Evolutionary conservation across 768 basidiomycete genomes (phyloP).

Genomic region (Podaxis mareebaensis): DNA sequence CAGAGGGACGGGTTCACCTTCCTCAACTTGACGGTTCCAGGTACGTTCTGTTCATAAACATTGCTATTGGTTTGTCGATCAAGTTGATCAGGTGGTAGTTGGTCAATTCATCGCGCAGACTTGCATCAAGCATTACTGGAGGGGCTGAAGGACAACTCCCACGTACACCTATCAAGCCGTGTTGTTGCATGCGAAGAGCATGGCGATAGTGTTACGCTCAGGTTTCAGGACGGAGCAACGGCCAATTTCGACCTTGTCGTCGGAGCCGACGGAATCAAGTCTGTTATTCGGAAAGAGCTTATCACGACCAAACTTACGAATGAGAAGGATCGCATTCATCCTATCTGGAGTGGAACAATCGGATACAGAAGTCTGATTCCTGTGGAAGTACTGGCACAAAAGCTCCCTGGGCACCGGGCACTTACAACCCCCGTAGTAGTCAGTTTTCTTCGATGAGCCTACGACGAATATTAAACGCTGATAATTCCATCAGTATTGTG

Average conservation of each 20-base stretch:
- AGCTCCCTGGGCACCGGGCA: conserved; percentile 24
- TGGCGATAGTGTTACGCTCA: conserved; percentile 23
- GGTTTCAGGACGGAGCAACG: conserved; percentile 47
- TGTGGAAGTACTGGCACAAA: conserved; percentile 27
- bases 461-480: neutral
- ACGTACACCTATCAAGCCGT: conserved; percentile 41
- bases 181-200: conserved; percentile 39
- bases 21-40: conserved; percentile 28
- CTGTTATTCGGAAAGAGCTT: conserved; percentile 29
- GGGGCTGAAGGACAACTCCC: conserved; percentile 34
- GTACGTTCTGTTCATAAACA: conserved; percentile 15
- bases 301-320: conserved; percentile 18
- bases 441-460: neutral
- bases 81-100: neutral
- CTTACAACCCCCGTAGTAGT: conserved; percentile 25
- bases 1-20: conserved; percentile 28
- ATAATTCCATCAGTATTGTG: conserved; percentile 26
- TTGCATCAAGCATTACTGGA: conserved; percentile 48
- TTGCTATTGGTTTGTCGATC: neutral
- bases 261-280: conserved; percentile 38
- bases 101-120: conserved; percentile 50
- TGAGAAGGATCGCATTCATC: conserved; percentile 22
- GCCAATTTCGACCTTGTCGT: conserved; percentile 51
- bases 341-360: conserved; percentile 42
- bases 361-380: conserved; percentile 41